Conservation (phyloP, 106 monocot species). For the Dioscorea alata region DNA sequence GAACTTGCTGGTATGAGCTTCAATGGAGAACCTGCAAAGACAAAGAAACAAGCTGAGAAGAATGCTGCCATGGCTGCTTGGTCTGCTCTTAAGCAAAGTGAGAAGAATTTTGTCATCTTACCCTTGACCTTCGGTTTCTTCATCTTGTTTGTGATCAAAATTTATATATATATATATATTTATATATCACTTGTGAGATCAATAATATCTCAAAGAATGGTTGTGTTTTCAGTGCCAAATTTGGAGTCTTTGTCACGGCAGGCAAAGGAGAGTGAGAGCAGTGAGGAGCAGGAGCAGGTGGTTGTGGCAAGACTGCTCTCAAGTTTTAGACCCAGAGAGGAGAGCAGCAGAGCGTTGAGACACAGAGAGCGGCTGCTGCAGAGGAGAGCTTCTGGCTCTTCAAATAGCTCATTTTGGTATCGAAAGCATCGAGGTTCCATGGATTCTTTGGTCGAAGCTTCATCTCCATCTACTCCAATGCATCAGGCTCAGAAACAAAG, state of each 20-base stretch:
- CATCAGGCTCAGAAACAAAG: background rate
- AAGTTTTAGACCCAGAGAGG: conserved; percentile 23
- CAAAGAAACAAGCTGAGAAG: conserved; percentile 66
- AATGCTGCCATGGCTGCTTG: conserved; percentile 75
- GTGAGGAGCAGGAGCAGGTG: conserved; percentile 35
- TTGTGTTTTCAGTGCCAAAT: conserved; percentile 25
- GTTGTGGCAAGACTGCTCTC: conserved; percentile 27
- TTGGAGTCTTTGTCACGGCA: conserved; percentile 8
- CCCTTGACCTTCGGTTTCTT: too few relatives aligned
- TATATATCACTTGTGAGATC: background rate
- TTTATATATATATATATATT: too few relatives aligned
- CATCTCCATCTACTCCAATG: too few relatives aligned
- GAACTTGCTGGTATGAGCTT: conserved; percentile 44
- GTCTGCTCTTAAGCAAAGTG: conserved; percentile 47
- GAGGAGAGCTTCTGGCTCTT: conserved; percentile 5
- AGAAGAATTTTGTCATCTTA: background rate
- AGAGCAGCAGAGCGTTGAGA: background rate
- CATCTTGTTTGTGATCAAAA: too few relatives aligned
- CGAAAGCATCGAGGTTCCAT: background rate
- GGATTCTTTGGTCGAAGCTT: background rate
- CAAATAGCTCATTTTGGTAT: background rate
- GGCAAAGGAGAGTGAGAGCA: conserved; percentile 9
- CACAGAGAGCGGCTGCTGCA: background rate
- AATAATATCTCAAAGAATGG: background rate
- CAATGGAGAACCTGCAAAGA: conserved; percentile 49